These are phyloP conservation scores for Corylus americana DNA, from an alignment of 306 rosid genomes.

Conservation along the genomic window DNA sequence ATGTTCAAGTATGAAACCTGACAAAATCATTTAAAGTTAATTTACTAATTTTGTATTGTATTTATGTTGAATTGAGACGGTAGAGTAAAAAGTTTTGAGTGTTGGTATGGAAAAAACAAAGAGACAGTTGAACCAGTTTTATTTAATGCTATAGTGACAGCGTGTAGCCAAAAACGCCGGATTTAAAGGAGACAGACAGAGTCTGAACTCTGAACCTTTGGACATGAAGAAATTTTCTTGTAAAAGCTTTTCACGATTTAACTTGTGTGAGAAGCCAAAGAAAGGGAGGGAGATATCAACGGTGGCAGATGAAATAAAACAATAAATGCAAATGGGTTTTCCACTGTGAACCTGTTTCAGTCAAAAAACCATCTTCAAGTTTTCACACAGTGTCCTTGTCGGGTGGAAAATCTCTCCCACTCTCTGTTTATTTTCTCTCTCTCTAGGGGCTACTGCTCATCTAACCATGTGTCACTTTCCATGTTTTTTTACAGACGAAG, in stretches of 20 bases:
- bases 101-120: neutral
- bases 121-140: neutral
- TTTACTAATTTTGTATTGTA: too few species aligned
- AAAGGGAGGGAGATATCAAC: constrained; percentile 15
- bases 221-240: constrained; percentile 19
- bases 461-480: constrained; percentile 56
- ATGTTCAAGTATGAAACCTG: too few species aligned
- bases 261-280: constrained; percentile 55
- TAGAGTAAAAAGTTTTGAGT: too few species aligned
- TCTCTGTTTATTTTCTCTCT: constrained; percentile 25
- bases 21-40: too few species aligned
- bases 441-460: constrained; percentile 22
- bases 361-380: constrained; percentile 52
- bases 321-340: neutral
- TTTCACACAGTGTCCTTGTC: constrained; percentile 74
- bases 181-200: constrained; percentile 32
- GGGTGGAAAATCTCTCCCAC: constrained; percentile 44
- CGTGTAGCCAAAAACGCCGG: constrained; percentile 44
- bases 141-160: neutral
- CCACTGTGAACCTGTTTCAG: constrained; percentile 44
- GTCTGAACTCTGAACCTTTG: constrained; percentile 28
- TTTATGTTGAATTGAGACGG: too few species aligned
- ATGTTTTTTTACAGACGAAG: constrained; percentile 47
- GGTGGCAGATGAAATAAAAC: neutral
- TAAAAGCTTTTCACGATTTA: constrained; percentile 18